Conservation (phyloP, 768 basidiomycete genomes). For the Pleurotus tuoliensis region DNA sequence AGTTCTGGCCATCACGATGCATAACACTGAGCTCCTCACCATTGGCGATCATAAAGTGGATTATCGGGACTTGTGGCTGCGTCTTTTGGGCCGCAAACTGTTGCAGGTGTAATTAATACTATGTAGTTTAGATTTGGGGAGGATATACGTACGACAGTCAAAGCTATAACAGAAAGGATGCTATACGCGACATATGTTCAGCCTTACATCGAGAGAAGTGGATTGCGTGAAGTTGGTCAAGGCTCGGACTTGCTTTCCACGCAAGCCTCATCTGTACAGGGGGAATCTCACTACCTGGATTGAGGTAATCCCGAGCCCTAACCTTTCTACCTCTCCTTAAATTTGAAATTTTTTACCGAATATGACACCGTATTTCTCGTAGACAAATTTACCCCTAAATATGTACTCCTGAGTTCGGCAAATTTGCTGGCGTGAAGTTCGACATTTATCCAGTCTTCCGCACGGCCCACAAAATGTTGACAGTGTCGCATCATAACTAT, state of each 20-base stretch:
- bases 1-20: not conserved
- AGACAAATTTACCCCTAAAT: too few species aligned
- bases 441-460: too few species aligned
- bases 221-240: not conserved
- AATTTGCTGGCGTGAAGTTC: not conserved
- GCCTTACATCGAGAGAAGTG: not conserved
- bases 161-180: not conserved
- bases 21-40: not conserved
- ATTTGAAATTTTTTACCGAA: too few species aligned
- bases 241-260: not conserved
- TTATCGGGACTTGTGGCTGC: not conserved
- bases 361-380: too few species aligned
- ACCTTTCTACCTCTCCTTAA: too few species aligned
- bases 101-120: not conserved
- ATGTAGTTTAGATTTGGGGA: not conserved
- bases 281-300: not conserved
- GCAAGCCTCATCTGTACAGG: not conserved
- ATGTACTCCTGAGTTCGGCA: too few species aligned
- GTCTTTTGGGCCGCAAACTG: not conserved
- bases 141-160: not conserved
- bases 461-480: too few species aligned
- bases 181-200: not conserved
- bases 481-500: too few species aligned
- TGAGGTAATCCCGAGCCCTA: too few species aligned
- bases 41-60: not conserved